These are phyloP conservation scores for Phytophthora ramorum DNA, from an alignment of 352 stramenopile species.

Conservation along the genomic window DNA sequence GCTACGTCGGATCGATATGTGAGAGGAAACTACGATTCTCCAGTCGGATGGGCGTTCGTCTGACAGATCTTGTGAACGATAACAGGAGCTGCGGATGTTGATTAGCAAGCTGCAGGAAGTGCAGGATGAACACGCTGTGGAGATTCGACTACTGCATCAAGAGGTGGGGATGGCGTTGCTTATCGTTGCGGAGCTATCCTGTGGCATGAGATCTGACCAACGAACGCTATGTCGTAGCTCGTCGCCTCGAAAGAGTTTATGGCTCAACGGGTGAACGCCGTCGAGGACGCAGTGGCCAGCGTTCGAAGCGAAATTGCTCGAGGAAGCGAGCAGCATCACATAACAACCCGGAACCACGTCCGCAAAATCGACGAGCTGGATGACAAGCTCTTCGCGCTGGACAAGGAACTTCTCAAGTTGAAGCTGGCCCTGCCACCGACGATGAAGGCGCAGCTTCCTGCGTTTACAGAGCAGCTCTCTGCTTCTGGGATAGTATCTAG, in stretches of 20 bases:
- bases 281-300: constrained; percentile 53
- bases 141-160: constrained; percentile 56
- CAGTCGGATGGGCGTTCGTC: not conserved
- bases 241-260: constrained; percentile 51
- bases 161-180: constrained; percentile 33
- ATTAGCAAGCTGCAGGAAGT: constrained; percentile 52
- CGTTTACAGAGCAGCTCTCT: constrained; percentile 18
- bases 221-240: constrained; percentile 9
- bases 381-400: constrained; percentile 63
- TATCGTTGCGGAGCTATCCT: not conserved
- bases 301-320: constrained; percentile 45
- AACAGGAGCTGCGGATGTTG: constrained; percentile 50
- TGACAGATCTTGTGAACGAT: constrained; percentile 14
- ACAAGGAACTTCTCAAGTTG: constrained; percentile 75
- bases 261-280: constrained; percentile 40
- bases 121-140: constrained; percentile 48
- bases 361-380: constrained; percentile 50
- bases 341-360: constrained; percentile 28
- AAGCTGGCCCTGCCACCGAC: constrained; percentile 63
- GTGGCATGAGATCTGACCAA: not conserved
- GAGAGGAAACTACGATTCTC: constrained; percentile 7
- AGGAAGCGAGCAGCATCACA: constrained; percentile 40
- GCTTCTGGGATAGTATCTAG: not conserved
- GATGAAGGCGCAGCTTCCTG: constrained; percentile 43
- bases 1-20: constrained; percentile 48